A percentile compares a stretch with the other conserved stretches of the same genome.
phyloP scores from a whole-genome alignment of 2,329 filamentous ascomycete species.

The Verticillium isaacii region DNA sequence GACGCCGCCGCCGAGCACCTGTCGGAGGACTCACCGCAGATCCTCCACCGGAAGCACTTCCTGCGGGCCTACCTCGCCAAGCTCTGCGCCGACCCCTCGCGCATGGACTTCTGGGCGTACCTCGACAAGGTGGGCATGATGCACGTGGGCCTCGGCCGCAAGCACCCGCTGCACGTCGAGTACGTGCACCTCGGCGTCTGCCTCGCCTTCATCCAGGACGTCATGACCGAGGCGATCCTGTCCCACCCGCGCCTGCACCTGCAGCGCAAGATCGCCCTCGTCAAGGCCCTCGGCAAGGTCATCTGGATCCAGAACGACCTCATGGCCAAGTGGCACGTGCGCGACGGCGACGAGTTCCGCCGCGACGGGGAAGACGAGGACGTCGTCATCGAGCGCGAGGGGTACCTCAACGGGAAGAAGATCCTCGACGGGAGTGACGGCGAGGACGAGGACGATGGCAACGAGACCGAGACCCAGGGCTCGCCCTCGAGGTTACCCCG shows the following conservation, averaged over 20 bases:
- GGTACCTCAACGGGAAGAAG: slow-evolving; percentile 59
- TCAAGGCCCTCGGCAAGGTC: slow-evolving; percentile 74
- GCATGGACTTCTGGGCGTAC: slow-evolving; percentile 79
- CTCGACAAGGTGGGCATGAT: slow-evolving; percentile 81
- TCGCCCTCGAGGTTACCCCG: slow-evolving; percentile 12
- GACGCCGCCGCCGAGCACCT: slow-evolving; percentile 48
- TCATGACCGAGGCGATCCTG: slow-evolving; percentile 71
- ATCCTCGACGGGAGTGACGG: slow-evolving; percentile 41
- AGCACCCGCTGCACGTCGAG: slow-evolving; percentile 71
- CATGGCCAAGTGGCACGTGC: slow-evolving; percentile 77
- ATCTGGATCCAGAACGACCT: slow-evolving; percentile 88
- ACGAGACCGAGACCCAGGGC: background rate
- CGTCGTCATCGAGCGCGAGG: slow-evolving; percentile 54
- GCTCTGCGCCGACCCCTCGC: slow-evolving; percentile 68
- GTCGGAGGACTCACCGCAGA: slow-evolving; percentile 67
- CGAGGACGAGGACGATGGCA: slow-evolving; percentile 11
- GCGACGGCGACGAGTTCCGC: slow-evolving; percentile 59
- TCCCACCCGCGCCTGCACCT: slow-evolving; percentile 63
- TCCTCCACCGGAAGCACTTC: slow-evolving; percentile 74
- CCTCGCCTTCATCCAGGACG: slow-evolving; percentile 72
- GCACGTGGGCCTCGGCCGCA: slow-evolving; percentile 71
- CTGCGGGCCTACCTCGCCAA: slow-evolving; percentile 69
- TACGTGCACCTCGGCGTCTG: slow-evolving; percentile 73
- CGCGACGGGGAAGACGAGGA: slow-evolving; percentile 33
- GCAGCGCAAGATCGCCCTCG: slow-evolving; percentile 64